Evolutionary conservation across 768 basidiomycete species (phyloP), one percentile per base, ranked within the genome.

Genomic region (Russula brevipes): DNA sequence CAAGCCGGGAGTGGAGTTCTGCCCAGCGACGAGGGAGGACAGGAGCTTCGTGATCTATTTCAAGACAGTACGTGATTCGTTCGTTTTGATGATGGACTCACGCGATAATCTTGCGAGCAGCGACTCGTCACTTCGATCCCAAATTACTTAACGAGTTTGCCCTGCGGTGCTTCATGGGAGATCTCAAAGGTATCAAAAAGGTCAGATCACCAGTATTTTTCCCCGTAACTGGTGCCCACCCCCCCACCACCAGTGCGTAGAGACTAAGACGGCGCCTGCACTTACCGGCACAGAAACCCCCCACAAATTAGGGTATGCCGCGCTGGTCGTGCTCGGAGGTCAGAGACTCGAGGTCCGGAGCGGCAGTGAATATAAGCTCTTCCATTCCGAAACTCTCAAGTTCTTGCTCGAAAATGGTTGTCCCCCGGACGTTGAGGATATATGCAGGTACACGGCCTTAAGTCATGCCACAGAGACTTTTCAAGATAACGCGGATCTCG

Each of bases 381-480:
- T 45, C 31, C 74, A 79, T 61, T 45, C 69, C 17, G 78, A 76
- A 5, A 70, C 75, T 14, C 72, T 84, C 56, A 68, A 71, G 42
- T 77, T 85, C 49, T 51, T 41, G 19, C 53, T 54, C 2, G 19
- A 41, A 41, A 30, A 54, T 11, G 31, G 17, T 10, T 60, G 42
- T 53, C 51, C 19, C 1, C 31, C n/a, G 7, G 51, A 51, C 50
- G 7, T 53, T 35, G 4, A 7, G 31, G 41, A 57, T 30, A 30
- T 38, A 10, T 74, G 71, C 10, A 81, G 81, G 4, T 74, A 74
- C 70, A 84, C 81, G 1, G 79, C 84, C 1, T 75, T 84, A 4
- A 77, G 80, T 52, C 82, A 83, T 67, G 72, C 75, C 0, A 76
- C 77, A 8, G 75, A 75, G 5, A 71, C 72, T 0, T 67, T 68